Conservation (phyloP, 345 rosid species). For the rapeseed (Brassica napus) region DNA sequence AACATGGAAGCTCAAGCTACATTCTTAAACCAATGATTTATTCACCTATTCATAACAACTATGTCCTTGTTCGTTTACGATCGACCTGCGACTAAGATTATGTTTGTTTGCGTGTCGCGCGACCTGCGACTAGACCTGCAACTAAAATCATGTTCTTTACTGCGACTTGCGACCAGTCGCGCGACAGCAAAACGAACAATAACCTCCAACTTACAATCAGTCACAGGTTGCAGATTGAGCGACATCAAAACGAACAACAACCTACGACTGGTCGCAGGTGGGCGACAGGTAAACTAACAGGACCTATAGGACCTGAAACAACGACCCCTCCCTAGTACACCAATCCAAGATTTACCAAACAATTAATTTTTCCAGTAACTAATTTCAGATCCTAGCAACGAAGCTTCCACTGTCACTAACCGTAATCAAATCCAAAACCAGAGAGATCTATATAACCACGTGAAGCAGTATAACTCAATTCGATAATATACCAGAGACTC, state of each 20-base stretch:
- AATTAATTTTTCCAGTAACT: background rate
- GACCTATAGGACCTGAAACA: constrained; percentile 1
- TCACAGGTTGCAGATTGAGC: no score
- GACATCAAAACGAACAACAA: background rate
- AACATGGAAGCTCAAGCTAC: constrained; percentile 19
- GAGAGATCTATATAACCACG: background rate
- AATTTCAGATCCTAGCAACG: constrained; percentile 18
- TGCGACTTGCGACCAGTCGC: no score
- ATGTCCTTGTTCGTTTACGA: no score
- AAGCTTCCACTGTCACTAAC: background rate
- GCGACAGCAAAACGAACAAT: no score
- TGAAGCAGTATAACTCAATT: background rate
- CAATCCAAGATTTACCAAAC: background rate
- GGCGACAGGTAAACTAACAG: no score
- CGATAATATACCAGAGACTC: constrained; percentile 63
- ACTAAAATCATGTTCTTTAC: no score
- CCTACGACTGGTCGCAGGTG: background rate
- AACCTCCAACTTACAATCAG: no score
- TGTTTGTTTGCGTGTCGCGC: no score
- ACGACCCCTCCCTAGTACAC: background rate
- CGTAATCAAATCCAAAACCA: background rate
- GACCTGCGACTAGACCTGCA: no score
- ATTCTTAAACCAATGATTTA: constrained; percentile 21
- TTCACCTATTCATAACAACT: constrained; percentile 21
- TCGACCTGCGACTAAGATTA: no score